phyloP scores from a whole-genome alignment of 306 rosid species.

The Vachellia collinsii region DNA sequence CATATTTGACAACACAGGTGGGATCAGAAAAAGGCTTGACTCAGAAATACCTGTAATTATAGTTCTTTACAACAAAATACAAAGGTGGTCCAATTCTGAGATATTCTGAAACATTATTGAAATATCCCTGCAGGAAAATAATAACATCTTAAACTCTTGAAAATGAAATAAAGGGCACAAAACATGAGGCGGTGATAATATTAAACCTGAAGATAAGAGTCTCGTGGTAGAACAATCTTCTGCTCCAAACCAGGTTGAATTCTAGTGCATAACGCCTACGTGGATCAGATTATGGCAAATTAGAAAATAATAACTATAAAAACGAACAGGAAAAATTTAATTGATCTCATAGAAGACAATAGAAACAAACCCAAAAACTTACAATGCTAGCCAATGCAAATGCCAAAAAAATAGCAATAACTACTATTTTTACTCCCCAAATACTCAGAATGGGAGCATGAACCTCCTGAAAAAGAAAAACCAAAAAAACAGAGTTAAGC shows the following conservation, averaged over 20 bases:
- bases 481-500: conserved; percentile 25
- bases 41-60: conserved; percentile 77
- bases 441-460: conserved; percentile 92
- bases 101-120: conserved; percentile 78
- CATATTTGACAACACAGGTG: conserved; percentile 19
- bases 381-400: conserved; percentile 92
- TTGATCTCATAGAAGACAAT: background rate
- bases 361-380: conserved; percentile 45
- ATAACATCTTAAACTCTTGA: conserved; percentile 31
- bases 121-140: conserved; percentile 81
- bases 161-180: conserved; percentile 18
- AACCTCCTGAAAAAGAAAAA: conserved; percentile 76
- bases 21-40: conserved; percentile 13
- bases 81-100: conserved; percentile 96
- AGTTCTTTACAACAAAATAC: conserved; percentile 94
- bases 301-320: conserved; percentile 23
- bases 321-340: conserved; percentile 33
- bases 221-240: conserved; percentile 91
- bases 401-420: conserved; percentile 72
- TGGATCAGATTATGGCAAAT: conserved; percentile 37
- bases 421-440: conserved; percentile 85
- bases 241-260: conserved; percentile 98
- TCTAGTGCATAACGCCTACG: conserved; percentile 87
- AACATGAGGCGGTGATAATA: conserved; percentile 32
- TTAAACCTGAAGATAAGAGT: conserved; percentile 93